Evolutionary conservation across 352 stramenopile species (phyloP).

Genomic region (Globisporangium cystogenes): DNA sequence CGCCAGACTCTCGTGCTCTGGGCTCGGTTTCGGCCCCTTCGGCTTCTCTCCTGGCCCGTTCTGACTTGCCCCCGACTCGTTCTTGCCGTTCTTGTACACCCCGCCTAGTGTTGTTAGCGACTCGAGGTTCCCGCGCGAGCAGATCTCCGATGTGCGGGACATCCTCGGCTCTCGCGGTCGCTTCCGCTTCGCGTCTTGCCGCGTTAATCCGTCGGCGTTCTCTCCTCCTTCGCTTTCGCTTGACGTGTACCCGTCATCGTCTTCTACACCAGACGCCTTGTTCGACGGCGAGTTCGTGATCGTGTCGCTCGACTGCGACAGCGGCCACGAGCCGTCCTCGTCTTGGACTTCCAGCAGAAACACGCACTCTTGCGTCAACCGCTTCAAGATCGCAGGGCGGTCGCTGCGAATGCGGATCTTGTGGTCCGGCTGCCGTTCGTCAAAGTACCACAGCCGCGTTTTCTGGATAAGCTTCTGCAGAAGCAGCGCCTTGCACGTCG

Average conservation of each 20-base stretch:
- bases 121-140: conserved; percentile 65
- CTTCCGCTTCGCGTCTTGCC: conserved; percentile 19
- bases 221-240: conserved; percentile 8
- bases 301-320: conserved; percentile 55
- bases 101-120: conserved; percentile 38
- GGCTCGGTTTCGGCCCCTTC: conserved; percentile 4
- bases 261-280: conserved; percentile 3
- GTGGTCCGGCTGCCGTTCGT: conserved; percentile 56
- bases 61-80: not conserved
- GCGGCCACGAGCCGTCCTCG: conserved; percentile 77
- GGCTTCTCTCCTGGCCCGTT: conserved; percentile 5
- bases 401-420: conserved; percentile 58
- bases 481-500: conserved; percentile 67
- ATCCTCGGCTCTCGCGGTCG: conserved; percentile 34
- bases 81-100: conserved; percentile 18
- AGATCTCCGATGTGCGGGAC: conserved; percentile 71
- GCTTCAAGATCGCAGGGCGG: conserved; percentile 40
- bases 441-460: conserved; percentile 78
- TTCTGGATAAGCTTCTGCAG: conserved; percentile 68
- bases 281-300: conserved; percentile 29
- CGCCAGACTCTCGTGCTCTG: conserved; percentile 23
- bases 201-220: conserved; percentile 1
- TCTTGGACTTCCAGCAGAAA: conserved; percentile 84
- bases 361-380: conserved; percentile 67
- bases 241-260: conserved; percentile 10